A percentile compares a stretch with the other conserved stretches of the same genome.
Evolutionary conservation across 768 basidiomycete genomes (phyloP).

Genomic region (Mycena latifolia): DNA sequence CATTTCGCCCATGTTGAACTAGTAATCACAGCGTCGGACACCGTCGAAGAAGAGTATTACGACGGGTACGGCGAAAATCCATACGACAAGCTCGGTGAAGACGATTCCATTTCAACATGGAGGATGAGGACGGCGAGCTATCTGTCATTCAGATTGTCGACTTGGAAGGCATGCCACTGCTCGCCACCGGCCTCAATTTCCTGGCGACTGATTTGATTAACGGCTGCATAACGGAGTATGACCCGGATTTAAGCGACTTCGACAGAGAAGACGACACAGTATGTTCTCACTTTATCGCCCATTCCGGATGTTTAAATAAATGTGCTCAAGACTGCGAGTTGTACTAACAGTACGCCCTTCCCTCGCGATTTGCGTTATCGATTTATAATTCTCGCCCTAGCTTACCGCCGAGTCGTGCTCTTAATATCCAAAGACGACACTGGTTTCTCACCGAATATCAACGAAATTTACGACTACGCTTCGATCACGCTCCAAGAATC

Average conservation of each 20-base stretch:
- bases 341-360: not conserved
- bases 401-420: constrained; percentile 4
- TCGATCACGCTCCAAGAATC: not conserved
- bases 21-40: not conserved
- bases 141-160: constrained; percentile 4
- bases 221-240: not conserved
- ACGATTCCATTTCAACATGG: constrained; percentile 2
- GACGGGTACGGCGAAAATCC: constrained; percentile 6
- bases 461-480: constrained; percentile 7
- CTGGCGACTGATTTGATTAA: not conserved
- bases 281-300: not conserved
- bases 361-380: not conserved
- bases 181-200: not conserved
- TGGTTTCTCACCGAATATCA: not conserved
- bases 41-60: not conserved
- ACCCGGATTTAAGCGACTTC: not conserved
- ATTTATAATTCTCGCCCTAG: not conserved
- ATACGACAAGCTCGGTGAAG: not conserved
- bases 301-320: not conserved
- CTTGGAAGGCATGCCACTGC: constrained; percentile 5
- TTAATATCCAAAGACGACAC: constrained; percentile 3
- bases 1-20: constrained; percentile 4
- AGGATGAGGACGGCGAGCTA: constrained; percentile 3
- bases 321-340: not conserved
- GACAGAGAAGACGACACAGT: constrained; percentile 4